Percentiles rank a stretch among this genome's conserved stretches.
Conservation (phyloP, 2,329 filamentous ascomycete species). For the Plectosphaerella plurivora region DNA sequence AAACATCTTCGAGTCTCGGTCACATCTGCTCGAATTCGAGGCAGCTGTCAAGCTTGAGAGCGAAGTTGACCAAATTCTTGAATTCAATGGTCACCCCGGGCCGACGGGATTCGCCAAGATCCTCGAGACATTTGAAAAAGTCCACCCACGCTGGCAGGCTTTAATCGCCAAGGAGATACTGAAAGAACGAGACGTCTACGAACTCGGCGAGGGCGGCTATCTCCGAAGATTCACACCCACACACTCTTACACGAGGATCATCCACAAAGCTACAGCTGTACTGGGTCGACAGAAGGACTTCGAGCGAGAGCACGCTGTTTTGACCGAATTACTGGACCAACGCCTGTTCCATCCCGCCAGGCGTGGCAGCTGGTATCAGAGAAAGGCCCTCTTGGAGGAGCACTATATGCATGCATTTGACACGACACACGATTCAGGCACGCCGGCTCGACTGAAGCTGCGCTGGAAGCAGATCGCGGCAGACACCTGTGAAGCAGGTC, state of each 20-base stretch:
- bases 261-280: slow-evolving; percentile 80
- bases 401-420: slow-evolving; percentile 77
- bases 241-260: slow-evolving; percentile 88
- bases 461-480: slow-evolving; percentile 76
- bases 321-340: slow-evolving; percentile 73
- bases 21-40: slow-evolving; percentile 81
- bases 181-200: slow-evolving; percentile 74
- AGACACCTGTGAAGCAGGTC: slow-evolving; percentile 76
- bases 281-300: slow-evolving; percentile 81
- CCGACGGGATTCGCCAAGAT: slow-evolving; percentile 63
- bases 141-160: slow-evolving; percentile 76
- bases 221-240: slow-evolving; percentile 84
- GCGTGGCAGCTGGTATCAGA: slow-evolving; percentile 90
- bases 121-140: slow-evolving; percentile 65
- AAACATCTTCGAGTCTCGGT: slow-evolving; percentile 79
- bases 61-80: slow-evolving; percentile 74
- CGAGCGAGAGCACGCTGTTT: slow-evolving; percentile 66
- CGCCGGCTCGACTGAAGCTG: slow-evolving; percentile 60
- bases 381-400: slow-evolving; percentile 89
- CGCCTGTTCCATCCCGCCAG: slow-evolving; percentile 79
- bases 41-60: slow-evolving; percentile 78
- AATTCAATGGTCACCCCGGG: slow-evolving; percentile 68
- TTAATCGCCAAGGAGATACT: slow-evolving; percentile 69
- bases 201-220: slow-evolving; percentile 82
- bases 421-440: slow-evolving; percentile 29